Conservation (phyloP, 2,329 filamentous ascomycete genomes). For the Epichloe brachyelytri region DNA sequence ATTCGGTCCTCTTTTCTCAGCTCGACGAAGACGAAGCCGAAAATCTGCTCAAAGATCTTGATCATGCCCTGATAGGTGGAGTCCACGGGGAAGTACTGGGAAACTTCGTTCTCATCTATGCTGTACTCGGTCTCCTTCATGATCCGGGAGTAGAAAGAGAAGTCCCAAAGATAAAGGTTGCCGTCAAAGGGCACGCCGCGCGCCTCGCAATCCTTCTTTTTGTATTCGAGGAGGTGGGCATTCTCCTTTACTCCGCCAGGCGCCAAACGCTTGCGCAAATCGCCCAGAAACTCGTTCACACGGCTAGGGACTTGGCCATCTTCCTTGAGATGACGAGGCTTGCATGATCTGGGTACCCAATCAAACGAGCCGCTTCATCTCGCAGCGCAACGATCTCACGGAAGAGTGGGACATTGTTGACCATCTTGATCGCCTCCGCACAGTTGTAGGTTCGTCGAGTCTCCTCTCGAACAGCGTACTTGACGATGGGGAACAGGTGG, state of each 20-base stretch:
- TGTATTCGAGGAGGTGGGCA: constrained; percentile 56
- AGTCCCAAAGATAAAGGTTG: constrained; percentile 73
- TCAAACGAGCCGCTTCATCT: constrained; percentile 63
- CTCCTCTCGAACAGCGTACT: constrained; percentile 60
- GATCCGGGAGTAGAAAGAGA: constrained; percentile 66
- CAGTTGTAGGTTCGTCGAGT: constrained; percentile 40
- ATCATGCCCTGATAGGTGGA: constrained; percentile 67
- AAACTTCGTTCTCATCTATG: constrained; percentile 67
- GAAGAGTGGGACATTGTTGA: constrained; percentile 60
- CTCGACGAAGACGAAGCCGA: constrained; percentile 68
- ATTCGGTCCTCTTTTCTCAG: constrained; percentile 53
- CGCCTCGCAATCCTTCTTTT: constrained; percentile 54
- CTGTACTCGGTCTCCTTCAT: constrained; percentile 71
- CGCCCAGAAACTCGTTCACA: constrained; percentile 59
- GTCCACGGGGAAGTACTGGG: constrained; percentile 71
- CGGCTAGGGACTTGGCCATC: constrained; percentile 69
- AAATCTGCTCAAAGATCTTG: constrained; percentile 70
- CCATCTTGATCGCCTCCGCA: constrained; percentile 31
- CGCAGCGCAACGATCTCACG: constrained; percentile 61
- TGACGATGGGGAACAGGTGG: constrained; percentile 64
- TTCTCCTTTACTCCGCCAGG: constrained; percentile 61
- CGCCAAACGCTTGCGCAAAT: constrained; percentile 53
- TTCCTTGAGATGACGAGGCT: constrained; percentile 67
- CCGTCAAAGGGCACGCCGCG: constrained; percentile 48
- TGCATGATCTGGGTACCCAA: constrained; percentile 68